A percentile compares a stretch with the other conserved stretches of the same genome.
Conservation (phyloP, 2,329 filamentous ascomycete genomes). For the Phialocephala subalpina region DNA sequence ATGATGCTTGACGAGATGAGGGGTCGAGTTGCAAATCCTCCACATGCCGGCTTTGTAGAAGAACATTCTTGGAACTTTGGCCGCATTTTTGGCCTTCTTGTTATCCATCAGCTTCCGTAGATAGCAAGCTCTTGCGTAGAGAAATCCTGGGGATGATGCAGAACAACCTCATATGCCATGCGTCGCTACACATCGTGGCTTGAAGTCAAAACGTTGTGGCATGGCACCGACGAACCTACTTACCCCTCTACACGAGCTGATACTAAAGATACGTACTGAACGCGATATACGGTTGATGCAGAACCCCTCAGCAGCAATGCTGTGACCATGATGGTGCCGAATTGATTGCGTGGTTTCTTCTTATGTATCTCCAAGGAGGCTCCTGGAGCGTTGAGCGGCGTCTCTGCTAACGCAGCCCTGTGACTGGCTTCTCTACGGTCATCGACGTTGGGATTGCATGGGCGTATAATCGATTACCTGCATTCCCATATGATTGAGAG, state of each 20-base stretch:
- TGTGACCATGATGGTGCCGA: slow-evolving; percentile 7
- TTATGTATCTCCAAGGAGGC: slow-evolving; percentile 12
- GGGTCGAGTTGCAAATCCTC: slow-evolving; percentile 12
- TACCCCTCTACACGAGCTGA: neutral
- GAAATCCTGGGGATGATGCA: neutral
- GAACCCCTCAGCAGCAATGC: neutral
- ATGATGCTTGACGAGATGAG: slow-evolving; percentile 10
- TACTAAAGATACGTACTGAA: neutral
- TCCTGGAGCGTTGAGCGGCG: slow-evolving; percentile 10
- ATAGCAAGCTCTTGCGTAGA: neutral
- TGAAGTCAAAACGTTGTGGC: slow-evolving; percentile 2
- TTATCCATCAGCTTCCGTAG: neutral
- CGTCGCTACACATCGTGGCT: slow-evolving; percentile 5
- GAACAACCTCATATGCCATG: neutral
- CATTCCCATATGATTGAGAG: slow-evolving; percentile 18
- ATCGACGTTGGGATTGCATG: neutral
- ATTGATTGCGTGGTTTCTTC: slow-evolving; percentile 9
- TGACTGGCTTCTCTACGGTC: slow-evolving; percentile 6
- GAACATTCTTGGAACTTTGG: slow-evolving; percentile 9
- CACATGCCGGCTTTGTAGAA: slow-evolving; percentile 9
- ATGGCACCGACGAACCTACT: neutral
- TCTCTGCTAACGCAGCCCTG: slow-evolving; percentile 1
- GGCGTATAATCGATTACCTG: slow-evolving; percentile 6
- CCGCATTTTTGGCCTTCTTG: neutral
- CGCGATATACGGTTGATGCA: neutral